Evolutionary conservation across 768 basidiomycete species (phyloP), one percentile per base, ranked within the genome.

Genomic region (Atractiella rhizophila): DNA sequence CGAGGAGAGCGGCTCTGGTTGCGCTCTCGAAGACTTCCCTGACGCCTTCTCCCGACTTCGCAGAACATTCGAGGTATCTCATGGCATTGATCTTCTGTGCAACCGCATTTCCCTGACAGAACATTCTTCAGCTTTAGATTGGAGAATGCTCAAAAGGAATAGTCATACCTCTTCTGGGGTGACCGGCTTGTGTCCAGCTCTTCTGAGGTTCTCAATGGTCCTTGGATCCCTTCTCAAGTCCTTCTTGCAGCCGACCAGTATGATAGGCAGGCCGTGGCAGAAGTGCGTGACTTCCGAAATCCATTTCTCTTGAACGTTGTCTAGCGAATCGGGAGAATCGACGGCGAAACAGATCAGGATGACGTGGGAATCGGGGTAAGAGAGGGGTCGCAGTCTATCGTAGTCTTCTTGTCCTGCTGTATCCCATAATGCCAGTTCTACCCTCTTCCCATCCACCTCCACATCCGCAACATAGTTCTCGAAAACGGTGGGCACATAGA

Each of bases 251-350:
- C 82, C 91, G 49, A 98, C 86, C 43, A 98, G 76, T 56, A 98
- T 82, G 64, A 91, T 76, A 35, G 91, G 91, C 33, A 94, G 65
- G 37, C 76, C 77, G 8, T 77, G 68, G 60, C 88, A 96, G 63
- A 96, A 55, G 62, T 96, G 91, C 68, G 82, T 76, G 31, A 98
- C 86, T 59, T 98, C 88, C 28, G 83, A 80, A 55, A 94, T 88
- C 88, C 88, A 98, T 85, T 96, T 96, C 67, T 98, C 91, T 67
- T 94, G 85, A 24, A 98, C 91, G 71, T 98, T 98, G 64, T 91
- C 91, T 49, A 98, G 68, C 36, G 86, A 94, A 60, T 94, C 86
- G 26, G 86, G 86, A 39, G 79, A 83, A 67, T 98, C 91, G 51
- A 96, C 74, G 31, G 91, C 85, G 61, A 91, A 98, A 61, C 88